Conservation (phyloP, 768 basidiomycete species). For the Chalciporus chontae region DNA sequence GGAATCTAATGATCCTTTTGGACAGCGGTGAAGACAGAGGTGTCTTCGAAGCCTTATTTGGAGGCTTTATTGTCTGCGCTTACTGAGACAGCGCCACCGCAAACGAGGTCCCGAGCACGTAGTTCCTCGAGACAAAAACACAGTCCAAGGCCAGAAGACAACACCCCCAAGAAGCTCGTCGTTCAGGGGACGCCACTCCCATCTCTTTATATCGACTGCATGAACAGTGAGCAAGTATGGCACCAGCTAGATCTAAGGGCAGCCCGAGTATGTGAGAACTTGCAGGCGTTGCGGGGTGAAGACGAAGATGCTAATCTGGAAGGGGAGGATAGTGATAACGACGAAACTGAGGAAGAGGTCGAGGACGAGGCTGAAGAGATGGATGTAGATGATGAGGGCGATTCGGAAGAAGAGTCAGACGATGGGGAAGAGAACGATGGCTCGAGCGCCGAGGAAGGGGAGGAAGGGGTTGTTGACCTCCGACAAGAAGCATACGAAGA, state of each 20-base stretch:
- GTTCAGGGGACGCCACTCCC: constrained; percentile 69
- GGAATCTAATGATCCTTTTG: constrained; percentile 2
- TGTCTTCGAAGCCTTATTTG: constrained; percentile 59
- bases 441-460: constrained; percentile 24
- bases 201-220: constrained; percentile 69
- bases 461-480: constrained; percentile 30
- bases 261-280: constrained; percentile 62
- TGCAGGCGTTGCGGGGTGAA: constrained; percentile 63
- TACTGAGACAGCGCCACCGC: constrained; percentile 63
- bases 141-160: constrained; percentile 37
- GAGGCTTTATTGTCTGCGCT: constrained; percentile 64
- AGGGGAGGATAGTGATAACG: constrained; percentile 12
- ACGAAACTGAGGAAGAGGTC: constrained; percentile 31
- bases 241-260: constrained; percentile 85
- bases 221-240: constrained; percentile 91
- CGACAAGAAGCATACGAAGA: constrained; percentile 39
- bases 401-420: constrained; percentile 27
- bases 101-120: constrained; percentile 66
- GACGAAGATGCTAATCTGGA: constrained; percentile 27
- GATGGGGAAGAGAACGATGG: constrained; percentile 22
- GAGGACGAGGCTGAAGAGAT: constrained; percentile 33
- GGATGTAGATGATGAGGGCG: constrained; percentile 23
- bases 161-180: constrained; percentile 29
- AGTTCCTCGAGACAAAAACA: constrained; percentile 35
- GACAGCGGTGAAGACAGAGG: constrained; percentile 67